Base-by-base conservation (phyloP, 441 rosid species). In the Melastoma candidum region DNA sequence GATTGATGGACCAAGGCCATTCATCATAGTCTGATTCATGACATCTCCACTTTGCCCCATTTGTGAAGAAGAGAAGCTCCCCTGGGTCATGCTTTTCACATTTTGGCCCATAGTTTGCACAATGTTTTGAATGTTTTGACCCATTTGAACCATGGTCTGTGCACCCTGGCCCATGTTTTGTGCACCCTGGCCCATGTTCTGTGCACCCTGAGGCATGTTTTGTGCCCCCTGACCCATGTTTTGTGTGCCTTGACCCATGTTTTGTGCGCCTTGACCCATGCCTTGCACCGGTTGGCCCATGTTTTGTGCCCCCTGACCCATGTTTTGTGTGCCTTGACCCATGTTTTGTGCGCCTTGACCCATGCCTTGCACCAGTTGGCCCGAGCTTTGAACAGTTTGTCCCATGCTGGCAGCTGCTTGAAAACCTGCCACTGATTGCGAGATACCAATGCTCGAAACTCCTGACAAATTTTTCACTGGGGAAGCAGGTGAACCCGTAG, bases 41-140 rank as follows among this genome's bases (percentile, higher is more conserved):
- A 74, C 73, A 57, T 76, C 75, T 66, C 95, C 95, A 71, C 58
- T 80, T 63, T 82, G 97, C 60, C 80, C 86, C 78, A 89, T 75
- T 67, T 88, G 98, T 46, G 74, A 64, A 63, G 88, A 90, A 51
- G 93, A 74, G 60, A 79, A 73, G 74, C 77, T 84, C 72, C 86
- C 98, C 77, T 85, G 98, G 76, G 68, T 81, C 85, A 85, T 74
- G 65, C 85, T 84, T 45, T 82, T 68, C 49, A 68, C 68, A 1
- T 80, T 24, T 65, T 76, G 85, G 47, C 78, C 75, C 72, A 81
- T 63, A 63, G 3, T 29, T 29, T 29, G 36, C 7, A 29, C 36
- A 29, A 17, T 17, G 22, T 17, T 17, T 17, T 17, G 22, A 17
- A 17, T 17, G 22, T 17, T 17, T 17, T 17, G 22, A 17, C 22